Evolutionary conservation across 1,284 basidiomycete species (phyloP).

Genomic region (Tylopilus microsporus): DNA sequence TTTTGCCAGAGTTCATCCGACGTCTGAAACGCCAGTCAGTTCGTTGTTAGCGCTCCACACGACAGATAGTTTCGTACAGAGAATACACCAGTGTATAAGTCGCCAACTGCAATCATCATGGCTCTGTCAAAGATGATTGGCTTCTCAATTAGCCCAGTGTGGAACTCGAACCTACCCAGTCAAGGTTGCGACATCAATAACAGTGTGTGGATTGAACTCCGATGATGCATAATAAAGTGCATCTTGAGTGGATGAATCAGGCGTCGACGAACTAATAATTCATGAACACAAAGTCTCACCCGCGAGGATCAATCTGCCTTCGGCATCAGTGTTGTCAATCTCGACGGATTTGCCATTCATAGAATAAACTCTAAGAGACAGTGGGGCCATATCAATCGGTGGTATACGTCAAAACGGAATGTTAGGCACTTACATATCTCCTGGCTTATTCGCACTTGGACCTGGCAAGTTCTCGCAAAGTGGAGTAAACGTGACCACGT

Average conservation of each 20-base stretch:
- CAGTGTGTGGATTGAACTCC: slow-evolving; percentile 73
- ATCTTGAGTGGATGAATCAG: slow-evolving; percentile 41
- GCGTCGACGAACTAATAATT: not conserved
- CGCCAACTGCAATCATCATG: slow-evolving; percentile 65
- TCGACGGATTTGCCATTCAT: slow-evolving; percentile 89
- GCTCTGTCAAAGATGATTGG: slow-evolving; percentile 41
- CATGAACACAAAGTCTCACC: slow-evolving; percentile 36
- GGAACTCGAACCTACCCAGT: slow-evolving; percentile 47
- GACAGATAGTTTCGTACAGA: slow-evolving; percentile 44
- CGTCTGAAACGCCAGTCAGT: slow-evolving; percentile 38
- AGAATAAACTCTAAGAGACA: slow-evolving; percentile 61
- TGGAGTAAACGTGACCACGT: slow-evolving; percentile 69
- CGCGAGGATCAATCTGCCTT: slow-evolving; percentile 76
- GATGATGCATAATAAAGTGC: slow-evolving; percentile 82
- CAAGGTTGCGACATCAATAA: slow-evolving; percentile 83
- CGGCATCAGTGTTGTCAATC: slow-evolving; percentile 87
- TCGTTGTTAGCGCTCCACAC: not conserved
- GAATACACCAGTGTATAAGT: slow-evolving; percentile 75
- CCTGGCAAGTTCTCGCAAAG: slow-evolving; percentile 87
- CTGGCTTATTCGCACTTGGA: slow-evolving; percentile 83
- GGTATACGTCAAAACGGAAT: not conserved
- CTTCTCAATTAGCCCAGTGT: not conserved
- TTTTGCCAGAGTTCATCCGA: slow-evolving; percentile 72
- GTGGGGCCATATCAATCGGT: not conserved
- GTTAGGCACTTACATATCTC: slow-evolving; percentile 58